Evolutionary conservation across 345 rosid species (phyloP).

Genomic region (Syzygium aqueum): DNA sequence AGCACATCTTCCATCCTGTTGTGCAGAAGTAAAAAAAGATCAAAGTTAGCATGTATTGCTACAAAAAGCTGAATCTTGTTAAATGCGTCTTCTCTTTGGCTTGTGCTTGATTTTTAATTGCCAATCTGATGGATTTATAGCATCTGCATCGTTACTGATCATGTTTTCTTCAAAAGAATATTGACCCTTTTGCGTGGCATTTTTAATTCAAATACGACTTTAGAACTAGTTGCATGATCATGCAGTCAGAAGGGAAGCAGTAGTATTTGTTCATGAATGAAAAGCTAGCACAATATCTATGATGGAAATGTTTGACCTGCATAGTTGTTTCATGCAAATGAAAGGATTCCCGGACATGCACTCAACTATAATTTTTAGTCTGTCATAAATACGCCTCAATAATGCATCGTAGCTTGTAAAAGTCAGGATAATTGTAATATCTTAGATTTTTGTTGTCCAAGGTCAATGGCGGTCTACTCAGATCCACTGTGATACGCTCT

Average conservation of each 20-base stretch:
- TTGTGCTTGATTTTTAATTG: background rate
- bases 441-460: background rate
- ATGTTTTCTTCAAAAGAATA: no score
- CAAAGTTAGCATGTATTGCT: background rate
- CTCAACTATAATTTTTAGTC: no score
- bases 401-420: background rate
- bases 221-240: background rate
- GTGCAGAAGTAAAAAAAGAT: background rate
- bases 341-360: no score
- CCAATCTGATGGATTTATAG: background rate
- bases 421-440: background rate
- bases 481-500: background rate
- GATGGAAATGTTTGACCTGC: background rate
- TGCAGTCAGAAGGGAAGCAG: background rate
- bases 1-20: constrained; percentile 54
- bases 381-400: no score
- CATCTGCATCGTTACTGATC: background rate
- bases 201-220: no score
- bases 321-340: background rate
- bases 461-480: background rate
- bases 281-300: background rate
- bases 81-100: background rate
- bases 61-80: background rate
- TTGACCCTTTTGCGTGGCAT: background rate
- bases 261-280: background rate